phyloP scores from a whole-genome alignment of 2,329 filamentous ascomycete genomes.

The Lachnellula occidentalis region DNA sequence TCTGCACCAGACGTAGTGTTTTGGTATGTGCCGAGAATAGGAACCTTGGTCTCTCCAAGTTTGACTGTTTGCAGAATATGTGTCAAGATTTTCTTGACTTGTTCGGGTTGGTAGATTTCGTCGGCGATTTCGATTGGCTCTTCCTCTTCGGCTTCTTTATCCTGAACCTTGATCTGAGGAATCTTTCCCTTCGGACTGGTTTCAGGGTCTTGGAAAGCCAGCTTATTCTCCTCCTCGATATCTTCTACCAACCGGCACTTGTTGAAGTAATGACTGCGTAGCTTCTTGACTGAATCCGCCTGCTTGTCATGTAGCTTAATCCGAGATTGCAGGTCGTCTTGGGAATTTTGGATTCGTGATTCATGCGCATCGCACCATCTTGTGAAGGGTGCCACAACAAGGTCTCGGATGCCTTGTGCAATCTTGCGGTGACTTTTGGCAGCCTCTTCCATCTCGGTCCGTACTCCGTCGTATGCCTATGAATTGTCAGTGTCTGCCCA shows the following conservation, averaged over 20 bases:
- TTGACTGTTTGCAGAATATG: conserved; percentile 85
- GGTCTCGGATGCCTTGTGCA: conserved; percentile 88
- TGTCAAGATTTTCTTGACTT: conserved; percentile 82
- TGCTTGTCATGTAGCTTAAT: conserved; percentile 94
- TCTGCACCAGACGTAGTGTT: conserved; percentile 90
- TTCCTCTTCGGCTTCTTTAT: conserved; percentile 62
- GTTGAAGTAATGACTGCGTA: conserved; percentile 96
- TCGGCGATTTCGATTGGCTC: conserved; percentile 88
- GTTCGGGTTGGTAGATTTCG: conserved; percentile 74
- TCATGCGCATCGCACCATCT: conserved; percentile 97
- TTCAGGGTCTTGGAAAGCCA: conserved; percentile 88
- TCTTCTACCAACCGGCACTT: conserved; percentile 96
- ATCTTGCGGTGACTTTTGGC: conserved; percentile 91
- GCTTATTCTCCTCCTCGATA: conserved; percentile 95
- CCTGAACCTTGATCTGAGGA: conserved; percentile 83
- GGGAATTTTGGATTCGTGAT: conserved; percentile 81
- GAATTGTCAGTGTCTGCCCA: conserved; percentile 17
- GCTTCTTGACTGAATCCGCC: conserved; percentile 82
- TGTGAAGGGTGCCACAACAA: conserved; percentile 90
- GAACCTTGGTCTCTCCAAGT: conserved; percentile 86
- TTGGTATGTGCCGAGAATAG: conserved; percentile 88
- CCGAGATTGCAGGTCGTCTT: conserved; percentile 84
- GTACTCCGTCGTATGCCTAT: conserved; percentile 90
- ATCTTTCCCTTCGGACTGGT: conserved; percentile 61
- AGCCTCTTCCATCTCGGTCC: conserved; percentile 86